Evolutionary conservation across 768 basidiomycete species (phyloP).

Genomic region (Auriscalpium microsporum): DNA sequence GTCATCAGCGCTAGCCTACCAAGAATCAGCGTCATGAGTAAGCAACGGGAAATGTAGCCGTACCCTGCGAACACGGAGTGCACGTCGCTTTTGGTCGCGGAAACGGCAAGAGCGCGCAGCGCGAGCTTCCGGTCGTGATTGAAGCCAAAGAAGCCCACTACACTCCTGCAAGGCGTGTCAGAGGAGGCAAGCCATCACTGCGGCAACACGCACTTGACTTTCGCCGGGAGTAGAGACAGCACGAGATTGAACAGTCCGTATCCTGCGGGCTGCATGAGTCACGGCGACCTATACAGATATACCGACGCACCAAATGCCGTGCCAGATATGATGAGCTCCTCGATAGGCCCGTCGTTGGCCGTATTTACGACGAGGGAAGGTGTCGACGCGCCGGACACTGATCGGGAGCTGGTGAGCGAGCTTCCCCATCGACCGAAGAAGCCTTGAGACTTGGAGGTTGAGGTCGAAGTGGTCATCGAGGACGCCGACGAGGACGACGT

Average conservation of each 20-base stretch:
- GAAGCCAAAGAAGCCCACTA: slow-evolving; percentile 74
- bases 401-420: slow-evolving; percentile 16
- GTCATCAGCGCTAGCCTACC: slow-evolving; percentile 70
- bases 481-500: slow-evolving; percentile 6
- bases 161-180: slow-evolving; percentile 32
- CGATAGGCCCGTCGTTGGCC: slow-evolving; percentile 44
- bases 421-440: slow-evolving; percentile 22
- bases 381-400: slow-evolving; percentile 6
- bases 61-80: slow-evolving; percentile 75
- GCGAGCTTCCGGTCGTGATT: slow-evolving; percentile 63
- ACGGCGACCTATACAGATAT: not conserved
- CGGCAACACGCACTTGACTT: slow-evolving; percentile 43
- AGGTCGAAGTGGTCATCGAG: slow-evolving; percentile 13
- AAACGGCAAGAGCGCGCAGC: slow-evolving; percentile 57
- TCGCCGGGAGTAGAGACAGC: slow-evolving; percentile 66
- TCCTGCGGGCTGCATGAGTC: slow-evolving; percentile 13
- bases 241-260: slow-evolving; percentile 65
- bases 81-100: slow-evolving; percentile 58
- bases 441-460: slow-evolving; percentile 7
- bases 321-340: slow-evolving; percentile 67
- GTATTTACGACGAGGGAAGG: not conserved
- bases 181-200: not conserved
- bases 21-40: no score
- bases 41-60: slow-evolving; percentile 15
- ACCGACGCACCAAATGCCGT: slow-evolving; percentile 59